A percentile compares a stretch with the other conserved stretches of the same genome.
These are phyloP conservation scores for Gardenia jasminoides DNA, from an alignment of 257 asterid species.

Conservation along the genomic window DNA sequence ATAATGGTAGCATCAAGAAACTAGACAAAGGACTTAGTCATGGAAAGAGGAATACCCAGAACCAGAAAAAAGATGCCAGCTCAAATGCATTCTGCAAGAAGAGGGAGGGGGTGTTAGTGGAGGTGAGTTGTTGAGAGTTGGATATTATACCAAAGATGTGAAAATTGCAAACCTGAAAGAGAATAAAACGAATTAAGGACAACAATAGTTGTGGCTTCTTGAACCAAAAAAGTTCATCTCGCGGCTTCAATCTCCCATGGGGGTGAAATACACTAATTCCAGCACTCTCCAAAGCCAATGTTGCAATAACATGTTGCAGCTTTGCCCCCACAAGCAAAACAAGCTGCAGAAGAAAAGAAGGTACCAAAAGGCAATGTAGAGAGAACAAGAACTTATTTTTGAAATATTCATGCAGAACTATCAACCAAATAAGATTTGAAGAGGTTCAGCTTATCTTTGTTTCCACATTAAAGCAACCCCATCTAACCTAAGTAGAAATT, in stretches of 20 bases:
- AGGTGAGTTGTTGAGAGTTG: background rate
- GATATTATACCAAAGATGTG: background rate
- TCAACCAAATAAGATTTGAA: background rate
- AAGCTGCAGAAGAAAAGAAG: constrained; percentile 50
- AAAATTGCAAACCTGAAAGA: constrained; percentile 77
- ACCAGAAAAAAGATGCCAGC: constrained; percentile 99
- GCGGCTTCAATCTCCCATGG: constrained; percentile 66
- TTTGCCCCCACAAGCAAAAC: constrained; percentile 90
- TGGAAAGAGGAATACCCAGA: constrained; percentile 70
- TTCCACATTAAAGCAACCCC: background rate
- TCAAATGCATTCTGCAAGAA: constrained; percentile 60
- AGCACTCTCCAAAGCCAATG: constrained; percentile 94
- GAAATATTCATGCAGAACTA: background rate
- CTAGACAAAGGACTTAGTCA: background rate
- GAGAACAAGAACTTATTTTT: background rate
- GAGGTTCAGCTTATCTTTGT: background rate
- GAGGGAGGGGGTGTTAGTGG: background rate
- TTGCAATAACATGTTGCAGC: constrained; percentile 91
- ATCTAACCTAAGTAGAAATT: background rate
- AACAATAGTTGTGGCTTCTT: constrained; percentile 78
- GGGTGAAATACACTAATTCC: constrained; percentile 55
- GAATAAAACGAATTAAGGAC: constrained; percentile 82
- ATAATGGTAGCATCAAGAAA: background rate
- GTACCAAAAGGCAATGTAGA: background rate
- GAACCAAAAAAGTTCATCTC: constrained; percentile 97